phyloP scores from a whole-genome alignment of 2,329 filamentous ascomycete genomes.

The Fusarium nanum region DNA sequence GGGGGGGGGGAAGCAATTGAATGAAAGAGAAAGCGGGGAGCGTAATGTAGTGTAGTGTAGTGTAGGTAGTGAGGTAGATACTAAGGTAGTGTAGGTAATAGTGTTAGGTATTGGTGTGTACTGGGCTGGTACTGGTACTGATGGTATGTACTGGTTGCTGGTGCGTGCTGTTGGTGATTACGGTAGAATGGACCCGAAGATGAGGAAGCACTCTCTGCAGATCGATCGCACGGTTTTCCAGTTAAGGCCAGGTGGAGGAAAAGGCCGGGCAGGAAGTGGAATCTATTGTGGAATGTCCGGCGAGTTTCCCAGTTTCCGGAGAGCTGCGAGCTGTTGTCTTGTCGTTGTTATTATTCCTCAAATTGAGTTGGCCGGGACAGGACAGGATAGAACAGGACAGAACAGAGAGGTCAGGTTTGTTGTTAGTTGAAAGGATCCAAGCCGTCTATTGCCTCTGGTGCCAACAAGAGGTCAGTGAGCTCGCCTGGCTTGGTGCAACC shows the following conservation, averaged over 20 bases:
- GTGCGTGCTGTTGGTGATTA: constrained; percentile 23
- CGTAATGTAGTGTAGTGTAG: constrained; percentile 12
- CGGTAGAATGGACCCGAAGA: constrained; percentile 32
- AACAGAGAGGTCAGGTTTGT: constrained; percentile 1
- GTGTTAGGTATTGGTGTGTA: background rate
- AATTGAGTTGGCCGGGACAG: background rate
- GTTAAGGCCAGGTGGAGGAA: constrained; percentile 22
- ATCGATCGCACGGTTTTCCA: constrained; percentile 44
- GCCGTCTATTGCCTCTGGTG: constrained; percentile 31
- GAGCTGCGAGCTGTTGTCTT: background rate
- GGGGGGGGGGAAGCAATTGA: constrained; percentile 16
- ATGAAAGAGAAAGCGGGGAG: constrained; percentile 33
- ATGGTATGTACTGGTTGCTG: background rate
- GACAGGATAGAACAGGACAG: background rate
- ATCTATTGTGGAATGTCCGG: constrained; percentile 19
- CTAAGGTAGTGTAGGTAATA: background rate
- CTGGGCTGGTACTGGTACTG: background rate
- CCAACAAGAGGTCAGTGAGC: constrained; percentile 43
- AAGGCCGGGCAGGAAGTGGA: constrained; percentile 16
- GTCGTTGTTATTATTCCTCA: background rate
- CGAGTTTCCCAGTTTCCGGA: constrained; percentile 1
- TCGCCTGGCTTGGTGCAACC: constrained; percentile 33
- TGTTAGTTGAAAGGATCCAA: constrained; percentile 36
- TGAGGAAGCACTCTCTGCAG: constrained; percentile 40
- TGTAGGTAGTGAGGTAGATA: background rate